Evolutionary conservation across 176 grass and related monocot genomes (phyloP), one percentile per base, ranked within the genome.

Genomic region (Poa annua): DNA sequence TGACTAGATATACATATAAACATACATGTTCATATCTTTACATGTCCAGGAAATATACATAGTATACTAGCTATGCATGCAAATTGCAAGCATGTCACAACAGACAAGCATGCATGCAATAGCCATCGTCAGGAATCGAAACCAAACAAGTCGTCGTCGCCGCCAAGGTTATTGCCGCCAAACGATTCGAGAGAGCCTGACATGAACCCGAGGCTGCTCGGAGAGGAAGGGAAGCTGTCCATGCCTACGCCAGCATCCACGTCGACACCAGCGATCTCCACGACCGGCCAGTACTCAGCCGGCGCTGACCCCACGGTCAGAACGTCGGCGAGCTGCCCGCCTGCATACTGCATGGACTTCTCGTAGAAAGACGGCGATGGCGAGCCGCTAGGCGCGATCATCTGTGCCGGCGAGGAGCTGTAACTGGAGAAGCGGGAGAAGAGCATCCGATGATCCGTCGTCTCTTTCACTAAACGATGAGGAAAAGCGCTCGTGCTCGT

Each of bases 211-310:
- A 50, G 84, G 74, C 88, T 86, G 70, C 80, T 89, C 20, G 84
- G 81, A 9, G 87, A 84, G 15, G 87, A 87, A 33, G 84, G 74
- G 79, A 90, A 86, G 88, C 88, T 90, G 66, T 11, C 34, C 20
- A 68, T 55, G 74, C 51, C 77, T 16, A 22, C 42, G 5, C 8
- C 48, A 50, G 54, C 45, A 24, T 24, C 64, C 76, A 75, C 68
- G 76, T 60, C 76, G 3, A 72, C 69, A 4, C 17, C 35, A 4
- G 12, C 60, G 26, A 17, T 13, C 17, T 14, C 41, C 13, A 25
- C 48, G 1, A 9, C 39, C 2, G 59, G 73, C 73, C 73, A 78
- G 36, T 59, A 81, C 19, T 57, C 79, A 7, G 80, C 75, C 7
- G 84, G 79, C 0, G 79, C 88, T 52, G 88, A 90, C 5, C 84